Percentiles rank a stretch among this genome's conserved stretches.
phyloP scores from a whole-genome alignment of 2,329 filamentous ascomycete species.

The Fusarium ambrosium region DNA sequence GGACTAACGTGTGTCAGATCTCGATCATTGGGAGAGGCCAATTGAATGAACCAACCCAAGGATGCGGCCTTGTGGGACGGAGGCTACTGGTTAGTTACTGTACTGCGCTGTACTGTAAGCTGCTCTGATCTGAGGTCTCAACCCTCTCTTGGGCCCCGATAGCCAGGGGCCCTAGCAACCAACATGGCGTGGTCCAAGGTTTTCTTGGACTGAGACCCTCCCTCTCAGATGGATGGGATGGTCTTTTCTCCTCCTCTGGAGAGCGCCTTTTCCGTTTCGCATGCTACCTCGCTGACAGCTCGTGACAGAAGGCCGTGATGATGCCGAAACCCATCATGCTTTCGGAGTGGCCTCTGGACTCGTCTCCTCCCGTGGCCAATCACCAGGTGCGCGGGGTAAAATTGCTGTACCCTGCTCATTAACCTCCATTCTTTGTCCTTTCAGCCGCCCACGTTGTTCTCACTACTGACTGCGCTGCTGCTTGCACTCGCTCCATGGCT shows the following conservation, averaged over 20 bases:
- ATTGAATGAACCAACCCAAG: conserved; percentile 41
- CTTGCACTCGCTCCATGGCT: neutral
- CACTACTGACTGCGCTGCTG: conserved; percentile 8
- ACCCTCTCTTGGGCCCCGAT: conserved; percentile 1
- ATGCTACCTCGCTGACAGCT: conserved; percentile 26
- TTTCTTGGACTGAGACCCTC: conserved; percentile 8
- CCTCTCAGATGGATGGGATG: neutral
- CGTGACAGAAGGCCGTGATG: conserved; percentile 31
- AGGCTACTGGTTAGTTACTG: conserved; percentile 13
- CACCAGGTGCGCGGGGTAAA: conserved; percentile 26
- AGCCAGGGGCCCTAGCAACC: conserved; percentile 18
- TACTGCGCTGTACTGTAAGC: neutral
- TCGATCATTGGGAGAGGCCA: conserved; percentile 41
- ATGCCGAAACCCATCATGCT: conserved; percentile 39
- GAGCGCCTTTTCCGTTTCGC: conserved; percentile 13
- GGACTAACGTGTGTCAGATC: conserved; percentile 40
- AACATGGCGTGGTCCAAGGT: conserved; percentile 36
- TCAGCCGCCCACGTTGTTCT: conserved; percentile 22
- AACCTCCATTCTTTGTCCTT: conserved; percentile 8
- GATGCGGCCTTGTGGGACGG: conserved; percentile 35
- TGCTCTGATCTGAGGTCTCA: conserved; percentile 10
- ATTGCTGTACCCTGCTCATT: conserved; percentile 13
- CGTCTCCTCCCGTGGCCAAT: conserved; percentile 21
- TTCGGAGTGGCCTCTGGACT: conserved; percentile 10
- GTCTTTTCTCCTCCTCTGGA: neutral